These are phyloP conservation scores for Blastosporella zonata DNA, from an alignment of 1,284 basidiomycete species.

Conservation along the genomic window DNA sequence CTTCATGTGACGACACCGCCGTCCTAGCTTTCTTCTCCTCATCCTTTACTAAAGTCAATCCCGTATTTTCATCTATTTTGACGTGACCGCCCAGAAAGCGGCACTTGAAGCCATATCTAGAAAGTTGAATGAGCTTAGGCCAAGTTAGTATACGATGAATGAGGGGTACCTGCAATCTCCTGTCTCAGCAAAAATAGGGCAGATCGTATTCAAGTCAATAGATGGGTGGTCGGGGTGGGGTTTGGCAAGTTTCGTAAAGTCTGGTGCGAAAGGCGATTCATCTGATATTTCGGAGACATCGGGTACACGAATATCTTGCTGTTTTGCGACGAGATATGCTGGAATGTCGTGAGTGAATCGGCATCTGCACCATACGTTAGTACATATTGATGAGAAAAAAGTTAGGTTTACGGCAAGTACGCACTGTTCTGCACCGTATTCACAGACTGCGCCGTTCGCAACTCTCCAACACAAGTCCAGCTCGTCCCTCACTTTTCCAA, in stretches of 20 bases:
- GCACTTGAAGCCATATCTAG: slow-evolving; percentile 82
- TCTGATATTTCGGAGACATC: slow-evolving; percentile 37
- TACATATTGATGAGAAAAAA: background rate
- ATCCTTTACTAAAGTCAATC: slow-evolving; percentile 46
- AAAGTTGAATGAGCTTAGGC: background rate
- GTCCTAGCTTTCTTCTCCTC: slow-evolving; percentile 54
- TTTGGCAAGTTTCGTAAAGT: slow-evolving; percentile 19
- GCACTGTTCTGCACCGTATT: slow-evolving; percentile 56
- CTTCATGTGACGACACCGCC: slow-evolving; percentile 59
- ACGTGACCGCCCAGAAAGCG: slow-evolving; percentile 85
- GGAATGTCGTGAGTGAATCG: slow-evolving; percentile 79
- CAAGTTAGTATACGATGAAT: background rate
- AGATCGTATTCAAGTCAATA: slow-evolving; percentile 50
- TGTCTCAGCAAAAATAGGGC: slow-evolving; percentile 70
- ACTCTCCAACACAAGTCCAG: slow-evolving; percentile 74
- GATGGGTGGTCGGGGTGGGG: slow-evolving; percentile 38
- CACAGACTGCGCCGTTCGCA: slow-evolving; percentile 62
- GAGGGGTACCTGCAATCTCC: slow-evolving; percentile 68
- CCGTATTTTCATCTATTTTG: slow-evolving; percentile 38
- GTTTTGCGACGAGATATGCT: slow-evolving; percentile 76
- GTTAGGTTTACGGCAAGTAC: slow-evolving; percentile 24
- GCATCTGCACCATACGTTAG: slow-evolving; percentile 49
- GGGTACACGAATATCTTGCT: slow-evolving; percentile 67
- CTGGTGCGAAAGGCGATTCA: slow-evolving; percentile 51
- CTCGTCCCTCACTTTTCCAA: slow-evolving; percentile 70